These are phyloP conservation scores for Lichtheimia corymbifera DNA, from an alignment of 371 early-diverging fungal genomes.

Conservation along the genomic window DNA sequence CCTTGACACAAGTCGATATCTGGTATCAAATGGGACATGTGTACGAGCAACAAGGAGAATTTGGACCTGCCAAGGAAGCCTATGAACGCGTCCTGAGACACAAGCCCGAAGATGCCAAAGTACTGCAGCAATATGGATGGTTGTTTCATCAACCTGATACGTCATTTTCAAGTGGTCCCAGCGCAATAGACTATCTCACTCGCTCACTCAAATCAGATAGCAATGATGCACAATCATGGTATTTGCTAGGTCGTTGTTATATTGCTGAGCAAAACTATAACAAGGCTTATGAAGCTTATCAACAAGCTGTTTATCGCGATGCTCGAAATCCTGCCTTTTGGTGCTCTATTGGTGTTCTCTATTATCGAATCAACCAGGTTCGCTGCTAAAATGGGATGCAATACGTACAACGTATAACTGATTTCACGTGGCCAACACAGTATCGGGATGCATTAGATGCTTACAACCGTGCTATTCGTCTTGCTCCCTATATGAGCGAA, in stretches of 20 bases:
- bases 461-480: slow-evolving; percentile 91
- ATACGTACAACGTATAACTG: neutral
- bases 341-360: slow-evolving; percentile 98
- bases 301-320: slow-evolving; percentile 96
- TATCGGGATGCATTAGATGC: slow-evolving; percentile 97
- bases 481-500: slow-evolving; percentile 93
- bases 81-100: slow-evolving; percentile 90
- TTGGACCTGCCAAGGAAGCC: slow-evolving; percentile 81
- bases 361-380: slow-evolving; percentile 91
- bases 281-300: slow-evolving; percentile 97
- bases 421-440: slow-evolving; percentile 29
- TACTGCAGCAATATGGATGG: slow-evolving; percentile 96
- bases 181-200: slow-evolving; percentile 83
- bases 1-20: slow-evolving; percentile 91
- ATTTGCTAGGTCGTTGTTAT: slow-evolving; percentile 93
- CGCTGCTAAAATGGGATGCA: neutral
- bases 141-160: slow-evolving; percentile 86
- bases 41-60: slow-evolving; percentile 93
- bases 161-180: slow-evolving; percentile 77
- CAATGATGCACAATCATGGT: slow-evolving; percentile 93
- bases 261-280: slow-evolving; percentile 95
- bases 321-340: slow-evolving; percentile 95
- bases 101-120: slow-evolving; percentile 94
- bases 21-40: slow-evolving; percentile 98
- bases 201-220: slow-evolving; percentile 86